Evolutionary conservation across 805 yeast genomes (phyloP), one percentile per base, ranked within the genome.

Genomic region (Candida vartiovaarae): DNA sequence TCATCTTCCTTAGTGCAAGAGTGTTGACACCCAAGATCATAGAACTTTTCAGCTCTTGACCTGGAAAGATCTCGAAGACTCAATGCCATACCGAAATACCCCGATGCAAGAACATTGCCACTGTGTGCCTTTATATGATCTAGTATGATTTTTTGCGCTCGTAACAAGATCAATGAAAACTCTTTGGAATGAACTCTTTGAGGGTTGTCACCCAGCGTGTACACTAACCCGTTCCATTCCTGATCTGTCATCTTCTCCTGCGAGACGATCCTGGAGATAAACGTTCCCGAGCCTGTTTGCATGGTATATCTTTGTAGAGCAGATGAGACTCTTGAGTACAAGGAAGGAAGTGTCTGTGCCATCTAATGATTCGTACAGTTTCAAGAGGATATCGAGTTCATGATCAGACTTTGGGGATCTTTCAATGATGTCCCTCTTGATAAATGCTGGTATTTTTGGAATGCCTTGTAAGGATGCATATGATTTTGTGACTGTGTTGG

Each of bases 361-460:
- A 4, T 29, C 25, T n/a, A 29, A 24, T 2, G 7, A 27, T 8
- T 41, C 35, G 24, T 41, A 47, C 2, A 53, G 27, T 4, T 46
- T 46, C 1, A 41, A 6, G 36, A 52, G 11, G 3, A 47, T 32
- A 2, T 42, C 50, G 2, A 50, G 42, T 30, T 56, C 59, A 25
- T 42, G 40, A 7, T 35, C 46, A 2, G 57, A 51, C 9, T 31
- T 43, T 4, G 59, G 54, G 1, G 70, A 60, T 38, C 78, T 57
- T 1, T 59, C 47, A 2, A 71, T 50, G 4, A 72, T 52, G 45
- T 73, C 75, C 1, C 62, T 55, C 1, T 62, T 38, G 1, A 73
- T 60, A 52, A 66, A 69, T 1, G 65, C 51, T 0, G 78, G 78
- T 11, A 71, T 58, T 3, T 55, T 48, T 2, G 56, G 42, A 8